A percentile compares a stretch with the other conserved stretches of the same genome.
Evolutionary conservation across 805 yeast species (phyloP).

Genomic region (Soucietia sequanensis): DNA sequence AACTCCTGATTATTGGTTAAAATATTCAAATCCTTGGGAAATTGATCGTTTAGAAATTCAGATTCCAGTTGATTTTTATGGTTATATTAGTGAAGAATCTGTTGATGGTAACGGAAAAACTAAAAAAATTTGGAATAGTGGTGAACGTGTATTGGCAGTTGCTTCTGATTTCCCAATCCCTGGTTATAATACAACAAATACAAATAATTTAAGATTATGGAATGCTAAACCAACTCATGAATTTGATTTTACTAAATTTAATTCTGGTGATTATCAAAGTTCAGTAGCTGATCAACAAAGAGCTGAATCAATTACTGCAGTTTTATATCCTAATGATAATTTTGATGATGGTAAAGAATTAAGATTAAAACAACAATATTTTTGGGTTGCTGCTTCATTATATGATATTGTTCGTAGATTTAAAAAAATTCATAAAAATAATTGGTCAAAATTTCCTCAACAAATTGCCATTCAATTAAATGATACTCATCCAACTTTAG

Average conservation of each 20-base stretch:
- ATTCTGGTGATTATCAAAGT: slow-evolving; percentile 84
- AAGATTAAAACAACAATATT: slow-evolving; percentile 91
- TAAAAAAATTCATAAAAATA: slow-evolving; percentile 65
- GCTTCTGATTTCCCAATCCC: slow-evolving; percentile 94
- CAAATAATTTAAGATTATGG: slow-evolving; percentile 90
- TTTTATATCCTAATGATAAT: slow-evolving; percentile 90
- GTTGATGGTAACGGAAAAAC: slow-evolving; percentile 55
- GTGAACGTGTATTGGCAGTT: slow-evolving; percentile 84
- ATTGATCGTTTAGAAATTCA: slow-evolving; percentile 82
- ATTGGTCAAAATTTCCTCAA: slow-evolving; percentile 83
- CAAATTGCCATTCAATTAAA: slow-evolving; percentile 89
- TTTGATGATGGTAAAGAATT: slow-evolving; percentile 88
- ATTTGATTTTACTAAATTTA: slow-evolving; percentile 87
- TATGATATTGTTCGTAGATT: slow-evolving; percentile 89
- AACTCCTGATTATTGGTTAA: slow-evolving; percentile 92
- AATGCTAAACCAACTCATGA: slow-evolving; percentile 85
- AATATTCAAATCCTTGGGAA: slow-evolving; percentile 91
- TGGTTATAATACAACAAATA: slow-evolving; percentile 78
- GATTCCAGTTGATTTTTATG: slow-evolving; percentile 88
- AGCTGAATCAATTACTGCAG: slow-evolving; percentile 92
- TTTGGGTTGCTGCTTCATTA: slow-evolving; percentile 94
- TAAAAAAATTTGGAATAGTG: slow-evolving; percentile 77
- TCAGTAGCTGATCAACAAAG: slow-evolving; percentile 82
- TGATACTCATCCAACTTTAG: slow-evolving; percentile 93
- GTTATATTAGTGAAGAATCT: slow-evolving; percentile 60